Evolutionary conservation across 108 stramenopile species (phyloP).

Genomic region (Skeletonema potamos): DNA sequence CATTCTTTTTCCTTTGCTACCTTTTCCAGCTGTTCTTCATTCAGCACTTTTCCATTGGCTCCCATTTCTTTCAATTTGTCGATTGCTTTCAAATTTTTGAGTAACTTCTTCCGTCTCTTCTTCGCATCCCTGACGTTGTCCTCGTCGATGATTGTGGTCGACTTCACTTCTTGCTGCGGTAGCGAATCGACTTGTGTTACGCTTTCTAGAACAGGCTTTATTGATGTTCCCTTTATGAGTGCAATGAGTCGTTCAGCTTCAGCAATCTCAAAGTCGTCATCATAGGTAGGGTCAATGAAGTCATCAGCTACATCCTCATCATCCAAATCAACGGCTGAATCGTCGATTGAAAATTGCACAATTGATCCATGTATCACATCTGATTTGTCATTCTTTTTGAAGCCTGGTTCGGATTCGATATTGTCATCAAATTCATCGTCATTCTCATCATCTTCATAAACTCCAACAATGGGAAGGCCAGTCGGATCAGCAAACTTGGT

Average conservation of each 20-base stretch:
- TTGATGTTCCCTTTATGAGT: conserved; percentile 35
- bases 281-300: conserved; percentile 52
- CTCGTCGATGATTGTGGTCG: conserved; percentile 58
- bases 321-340: conserved; percentile 48
- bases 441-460: conserved; percentile 46
- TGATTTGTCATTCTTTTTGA: background rate
- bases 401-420: background rate
- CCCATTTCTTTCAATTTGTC: conserved; percentile 47
- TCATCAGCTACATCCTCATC: conserved; percentile 39
- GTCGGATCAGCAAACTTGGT: conserved; percentile 1
- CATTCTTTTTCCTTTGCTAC: conserved; percentile 49
- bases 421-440: conserved; percentile 17
- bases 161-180: conserved; percentile 15
- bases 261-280: conserved; percentile 42
- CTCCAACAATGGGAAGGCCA: conserved; percentile 37
- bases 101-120: conserved; percentile 51
- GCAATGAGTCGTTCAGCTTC: conserved; percentile 58
- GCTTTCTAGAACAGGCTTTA: background rate
- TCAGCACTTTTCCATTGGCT: conserved; percentile 39
- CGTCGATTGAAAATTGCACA: conserved; percentile 49
- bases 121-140: conserved; percentile 50
- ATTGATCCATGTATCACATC: conserved; percentile 11
- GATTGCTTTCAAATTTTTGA: conserved; percentile 60
- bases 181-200: background rate
- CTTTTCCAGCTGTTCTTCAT: conserved; percentile 55